These are phyloP conservation scores for Haberlea rhodopensis DNA, from an alignment of 257 asterid genomes.

Conservation along the genomic window DNA sequence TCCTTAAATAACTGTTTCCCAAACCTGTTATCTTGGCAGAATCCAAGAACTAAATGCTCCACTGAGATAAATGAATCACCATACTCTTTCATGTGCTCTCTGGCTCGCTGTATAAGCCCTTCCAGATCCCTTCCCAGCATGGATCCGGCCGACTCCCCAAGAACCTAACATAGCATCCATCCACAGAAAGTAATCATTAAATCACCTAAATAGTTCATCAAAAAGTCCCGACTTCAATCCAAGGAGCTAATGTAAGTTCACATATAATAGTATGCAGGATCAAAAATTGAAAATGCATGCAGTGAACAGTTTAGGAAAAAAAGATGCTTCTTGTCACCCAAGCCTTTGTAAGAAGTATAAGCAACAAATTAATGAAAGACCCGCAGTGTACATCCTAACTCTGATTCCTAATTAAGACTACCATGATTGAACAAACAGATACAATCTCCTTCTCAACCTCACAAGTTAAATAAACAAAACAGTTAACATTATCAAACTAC, in stretches of 20 bases:
- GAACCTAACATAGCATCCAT: constrained; percentile 45
- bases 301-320: neutral
- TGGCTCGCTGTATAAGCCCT: constrained; percentile 77
- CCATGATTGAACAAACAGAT: neutral
- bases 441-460: neutral
- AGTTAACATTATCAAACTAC: constrained; percentile 30
- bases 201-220: constrained; percentile 1
- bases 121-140: constrained; percentile 91
- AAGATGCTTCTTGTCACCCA: neutral
- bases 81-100: constrained; percentile 78
- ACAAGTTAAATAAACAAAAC: neutral
- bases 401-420: constrained; percentile 1
- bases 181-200: constrained; percentile 16
- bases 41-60: constrained; percentile 93
- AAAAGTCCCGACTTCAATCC: neutral
- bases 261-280: neutral
- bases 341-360: neutral
- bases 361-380: neutral
- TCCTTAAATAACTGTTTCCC: constrained; percentile 79
- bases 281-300: neutral
- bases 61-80: constrained; percentile 88
- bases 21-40: constrained; percentile 65
- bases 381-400: neutral
- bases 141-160: constrained; percentile 84
- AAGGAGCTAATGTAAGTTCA: constrained; percentile 1